These are phyloP conservation scores for Saturnispora serradocipensis DNA, from an alignment of 805 yeast species.

Conservation along the genomic window DNA sequence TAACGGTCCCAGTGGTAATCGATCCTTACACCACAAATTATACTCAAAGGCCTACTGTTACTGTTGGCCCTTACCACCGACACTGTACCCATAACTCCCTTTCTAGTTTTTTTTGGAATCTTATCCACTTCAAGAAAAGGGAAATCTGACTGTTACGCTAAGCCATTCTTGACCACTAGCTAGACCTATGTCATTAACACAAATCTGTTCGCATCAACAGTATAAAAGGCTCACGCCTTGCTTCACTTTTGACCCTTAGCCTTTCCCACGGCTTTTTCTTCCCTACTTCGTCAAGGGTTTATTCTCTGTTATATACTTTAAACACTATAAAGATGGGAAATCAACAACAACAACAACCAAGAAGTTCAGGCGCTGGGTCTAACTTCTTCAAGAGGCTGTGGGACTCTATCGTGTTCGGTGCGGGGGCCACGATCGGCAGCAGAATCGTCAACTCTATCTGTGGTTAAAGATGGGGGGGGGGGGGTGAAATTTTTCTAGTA, in stretches of 20 bases:
- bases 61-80: too few relatives aligned
- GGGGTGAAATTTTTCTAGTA: not conserved
- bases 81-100: too few relatives aligned
- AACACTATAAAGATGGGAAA: slow-evolving; percentile 6
- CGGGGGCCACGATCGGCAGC: slow-evolving; percentile 90
- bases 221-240: not conserved
- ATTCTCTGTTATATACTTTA: slow-evolving; percentile 3
- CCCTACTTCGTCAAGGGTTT: not conserved
- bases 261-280: not conserved
- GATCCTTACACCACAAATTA: too few relatives aligned
- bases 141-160: not conserved
- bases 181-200: not conserved
- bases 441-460: slow-evolving; percentile 66
- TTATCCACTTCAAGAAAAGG: not conserved
- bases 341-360: slow-evolving; percentile 24
- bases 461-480: slow-evolving; percentile 26
- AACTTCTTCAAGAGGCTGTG: slow-evolving; percentile 76
- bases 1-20: too few relatives aligned
- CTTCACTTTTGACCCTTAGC: not conserved
- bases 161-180: not conserved
- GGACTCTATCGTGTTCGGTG: slow-evolving; percentile 91
- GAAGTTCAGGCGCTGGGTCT: slow-evolving; percentile 1
- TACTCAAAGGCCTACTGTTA: too few relatives aligned
- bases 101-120: not conserved
- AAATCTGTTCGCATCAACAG: not conserved